Base-by-base conservation (phyloP, 192 early-diverging fungal species). In the Phycomyces blakesleeanus region DNA sequence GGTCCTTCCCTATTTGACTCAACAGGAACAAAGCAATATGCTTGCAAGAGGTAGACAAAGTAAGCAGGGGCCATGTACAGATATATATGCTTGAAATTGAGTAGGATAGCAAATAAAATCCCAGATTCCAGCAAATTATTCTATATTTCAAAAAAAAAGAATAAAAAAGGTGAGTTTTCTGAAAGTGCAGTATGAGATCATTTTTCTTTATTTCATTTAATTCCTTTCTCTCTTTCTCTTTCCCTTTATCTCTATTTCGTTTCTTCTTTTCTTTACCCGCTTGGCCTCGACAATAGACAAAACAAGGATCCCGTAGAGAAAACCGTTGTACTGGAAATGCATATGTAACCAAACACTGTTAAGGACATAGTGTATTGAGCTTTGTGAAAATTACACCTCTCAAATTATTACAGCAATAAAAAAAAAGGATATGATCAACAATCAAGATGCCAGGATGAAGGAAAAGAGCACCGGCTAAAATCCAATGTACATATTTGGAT, bases 61-160 rank as follows among this genome's bases (percentile, higher is more conserved):
- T 94, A 95, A 8, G 96, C 93, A 3, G 93, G 96, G 8, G 93
- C 85, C 44, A 92, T 78, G 77, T 92, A 92, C 50, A 96, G 78
- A 71, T 90, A 98, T 41, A 98, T 97, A 61, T 98, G 96, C 80
- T 98, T 98, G 73, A 97, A 96, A 81, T 96, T 95, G 66, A 98
- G 74, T 39, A 97, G 73, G 5, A 81, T 80, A 8, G 96, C 93
- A 85, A 97, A 98, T 61, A 87, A 55, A 14, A 85, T 71, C 12
- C 87, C 96, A 0, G 84, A 91, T 41, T 81, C 53, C 18, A 93
- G 65, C 58, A 81, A 67, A 16, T 81, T 72, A 38, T 82, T 76
- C 84, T 91, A 49, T 39, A 59, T 18, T 54, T 22, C 27, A 21
- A 29, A 64, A 51, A 14, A 11, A 7, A 34, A 34, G 29, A 34